Percentiles rank a stretch among this genome's conserved stretches.
These are phyloP conservation scores for Butyriboletus loyo DNA, from an alignment of 768 basidiomycete species.

Conservation along the genomic window DNA sequence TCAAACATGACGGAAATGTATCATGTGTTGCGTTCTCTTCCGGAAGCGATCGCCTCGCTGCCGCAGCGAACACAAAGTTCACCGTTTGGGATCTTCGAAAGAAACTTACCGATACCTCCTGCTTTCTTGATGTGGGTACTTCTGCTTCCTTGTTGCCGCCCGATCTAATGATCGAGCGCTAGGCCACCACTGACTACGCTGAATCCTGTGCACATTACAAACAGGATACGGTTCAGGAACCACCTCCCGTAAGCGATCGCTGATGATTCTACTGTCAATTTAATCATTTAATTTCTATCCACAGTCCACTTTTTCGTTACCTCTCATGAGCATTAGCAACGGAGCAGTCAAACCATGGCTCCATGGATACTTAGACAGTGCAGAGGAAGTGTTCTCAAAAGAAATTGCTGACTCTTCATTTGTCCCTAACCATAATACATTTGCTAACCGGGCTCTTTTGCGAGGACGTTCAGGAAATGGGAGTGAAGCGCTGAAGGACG, in stretches of 20 bases:
- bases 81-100: conserved; percentile 14
- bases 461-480: conserved; percentile 3
- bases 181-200: background rate
- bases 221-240: background rate
- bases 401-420: conserved; percentile 3
- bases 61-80: conserved; percentile 8
- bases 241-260: background rate
- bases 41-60: conserved; percentile 1
- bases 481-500: conserved; percentile 7
- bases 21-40: conserved; percentile 14
- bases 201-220: conserved; percentile 7
- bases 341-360: conserved; percentile 18
- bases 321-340: conserved; percentile 17
- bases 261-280: background rate
- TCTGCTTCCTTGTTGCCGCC: background rate
- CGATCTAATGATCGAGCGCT: background rate
- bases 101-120: background rate
- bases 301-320: conserved; percentile 9
- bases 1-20: conserved; percentile 7
- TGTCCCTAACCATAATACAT: background rate
- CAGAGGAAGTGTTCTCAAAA: conserved; percentile 6
- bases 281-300: background rate
- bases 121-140: conserved; percentile 1
- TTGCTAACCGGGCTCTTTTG: conserved; percentile 16
- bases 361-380: conserved; percentile 7